phyloP scores from a whole-genome alignment of 768 basidiomycete species.

The Termitomyces titanicus region DNA sequence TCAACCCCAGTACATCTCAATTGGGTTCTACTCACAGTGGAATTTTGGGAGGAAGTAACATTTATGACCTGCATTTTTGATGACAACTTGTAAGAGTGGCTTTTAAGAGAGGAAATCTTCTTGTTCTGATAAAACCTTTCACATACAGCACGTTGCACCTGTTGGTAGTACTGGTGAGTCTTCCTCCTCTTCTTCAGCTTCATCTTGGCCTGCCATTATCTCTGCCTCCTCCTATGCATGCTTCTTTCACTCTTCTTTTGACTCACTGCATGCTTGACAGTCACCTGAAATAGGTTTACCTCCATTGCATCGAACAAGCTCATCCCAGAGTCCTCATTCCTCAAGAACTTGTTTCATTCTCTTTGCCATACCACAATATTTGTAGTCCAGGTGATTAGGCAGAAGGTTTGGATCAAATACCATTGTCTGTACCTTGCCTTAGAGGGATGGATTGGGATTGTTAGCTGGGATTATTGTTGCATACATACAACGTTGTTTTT shows the following conservation, averaged over 20 bases:
- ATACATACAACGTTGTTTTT: not conserved
- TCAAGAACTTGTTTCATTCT: not conserved
- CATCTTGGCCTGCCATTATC: not conserved
- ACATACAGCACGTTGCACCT: constrained; percentile 3
- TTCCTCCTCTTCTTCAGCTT: not conserved
- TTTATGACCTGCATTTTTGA: not conserved
- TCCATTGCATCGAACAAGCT: not conserved
- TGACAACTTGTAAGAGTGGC: constrained; percentile 12
- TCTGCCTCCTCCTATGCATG: not conserved
- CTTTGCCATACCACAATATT: not conserved
- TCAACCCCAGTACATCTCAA: not conserved
- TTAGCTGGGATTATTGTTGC: not conserved
- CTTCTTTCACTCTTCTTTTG: not conserved
- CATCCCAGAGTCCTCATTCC: not conserved
- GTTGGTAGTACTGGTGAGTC: not conserved
- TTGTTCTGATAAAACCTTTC: constrained; percentile 14
- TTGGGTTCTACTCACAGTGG: not conserved
- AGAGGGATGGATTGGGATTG: not conserved
- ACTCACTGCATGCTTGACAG: not conserved
- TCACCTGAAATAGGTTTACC: not conserved
- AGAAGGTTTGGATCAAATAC: not conserved
- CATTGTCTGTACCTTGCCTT: not conserved
- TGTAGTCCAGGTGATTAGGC: not conserved
- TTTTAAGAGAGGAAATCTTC: constrained; percentile 17
- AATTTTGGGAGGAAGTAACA: not conserved